These are phyloP conservation scores for Lactifluus echinatus DNA, from an alignment of 768 basidiomycete genomes.

Conservation along the genomic window DNA sequence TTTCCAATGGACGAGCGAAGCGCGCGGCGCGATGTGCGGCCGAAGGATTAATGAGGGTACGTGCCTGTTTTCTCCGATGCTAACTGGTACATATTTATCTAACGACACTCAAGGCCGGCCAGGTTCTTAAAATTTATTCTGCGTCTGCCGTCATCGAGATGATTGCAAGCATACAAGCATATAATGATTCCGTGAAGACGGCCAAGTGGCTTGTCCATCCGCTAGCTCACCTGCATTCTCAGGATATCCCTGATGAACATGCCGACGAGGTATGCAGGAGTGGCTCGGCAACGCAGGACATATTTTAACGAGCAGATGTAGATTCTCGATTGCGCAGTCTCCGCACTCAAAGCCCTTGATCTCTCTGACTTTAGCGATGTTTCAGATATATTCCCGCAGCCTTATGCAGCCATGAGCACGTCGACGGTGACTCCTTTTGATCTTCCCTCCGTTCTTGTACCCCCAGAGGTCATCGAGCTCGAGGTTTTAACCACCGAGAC, in stretches of 20 bases:
- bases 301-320: constrained; percentile 26
- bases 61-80: constrained; percentile 17
- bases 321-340: constrained; percentile 69
- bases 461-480: constrained; percentile 79
- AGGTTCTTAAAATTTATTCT: constrained; percentile 51
- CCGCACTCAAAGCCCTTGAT: constrained; percentile 53
- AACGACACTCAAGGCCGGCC: constrained; percentile 48
- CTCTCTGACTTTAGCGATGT: constrained; percentile 50
- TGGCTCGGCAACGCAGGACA: background rate
- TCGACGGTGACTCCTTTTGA: constrained; percentile 45
- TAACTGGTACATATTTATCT: background rate
- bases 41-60: constrained; percentile 69
- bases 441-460: constrained; percentile 73
- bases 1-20: constrained; percentile 77
- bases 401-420: constrained; percentile 45
- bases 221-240: constrained; percentile 41
- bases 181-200: constrained; percentile 50
- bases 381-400: constrained; percentile 51
- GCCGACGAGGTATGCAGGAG: constrained; percentile 49
- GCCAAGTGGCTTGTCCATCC: constrained; percentile 64
- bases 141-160: constrained; percentile 56
- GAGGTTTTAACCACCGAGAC: constrained; percentile 61
- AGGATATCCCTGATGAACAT: constrained; percentile 36
- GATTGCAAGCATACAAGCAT: constrained; percentile 62
- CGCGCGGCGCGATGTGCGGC: constrained; percentile 73